phyloP scores from a whole-genome alignment of 345 rosid genomes.

The Lumnitzera racemosa region DNA sequence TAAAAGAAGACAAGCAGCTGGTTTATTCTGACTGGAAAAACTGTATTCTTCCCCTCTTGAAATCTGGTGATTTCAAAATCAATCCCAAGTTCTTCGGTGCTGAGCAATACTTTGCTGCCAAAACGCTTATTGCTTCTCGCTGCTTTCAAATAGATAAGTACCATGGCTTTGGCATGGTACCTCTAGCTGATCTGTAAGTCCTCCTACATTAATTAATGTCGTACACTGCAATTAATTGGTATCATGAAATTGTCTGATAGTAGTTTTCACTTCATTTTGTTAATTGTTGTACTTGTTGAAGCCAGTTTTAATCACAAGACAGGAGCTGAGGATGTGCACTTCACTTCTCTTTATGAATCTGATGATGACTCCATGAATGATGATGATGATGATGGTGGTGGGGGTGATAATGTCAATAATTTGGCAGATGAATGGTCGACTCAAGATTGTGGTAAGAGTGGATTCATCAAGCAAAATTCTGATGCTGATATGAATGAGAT shows the following conservation, averaged over 20 bases:
- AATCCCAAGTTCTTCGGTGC: slow-evolving; percentile 37
- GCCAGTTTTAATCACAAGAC: slow-evolving; percentile 90
- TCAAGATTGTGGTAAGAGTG: slow-evolving; percentile 10
- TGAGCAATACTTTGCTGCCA: slow-evolving; percentile 61
- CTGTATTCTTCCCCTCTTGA: slow-evolving; percentile 49
- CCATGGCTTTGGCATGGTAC: slow-evolving; percentile 88
- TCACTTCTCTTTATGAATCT: slow-evolving; percentile 50
- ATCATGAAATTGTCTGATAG: not conserved
- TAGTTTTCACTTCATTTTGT: not conserved
- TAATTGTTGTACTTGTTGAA: not conserved
- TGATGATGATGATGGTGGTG: slow-evolving; percentile 14
- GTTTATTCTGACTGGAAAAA: slow-evolving; percentile 73
- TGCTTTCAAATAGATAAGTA: slow-evolving; percentile 68
- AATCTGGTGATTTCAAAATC: slow-evolving; percentile 20
- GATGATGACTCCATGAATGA: slow-evolving; percentile 36
- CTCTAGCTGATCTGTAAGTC: slow-evolving; percentile 90
- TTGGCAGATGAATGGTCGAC: not conserved
- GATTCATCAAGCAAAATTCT: slow-evolving; percentile 12
- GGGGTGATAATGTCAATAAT: slow-evolving; percentile 3
- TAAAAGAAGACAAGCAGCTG: slow-evolving; percentile 70
- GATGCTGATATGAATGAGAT: slow-evolving; percentile 16
- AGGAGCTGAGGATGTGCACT: slow-evolving; percentile 83
- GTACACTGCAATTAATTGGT: not conserved
- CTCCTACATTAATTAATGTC: not conserved
- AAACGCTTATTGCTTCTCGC: slow-evolving; percentile 66